Percentiles rank a stretch among this genome's conserved stretches.
These are phyloP conservation scores for Salvia sclarea DNA, from an alignment of 305 asterid genomes.

Conservation along the genomic window DNA sequence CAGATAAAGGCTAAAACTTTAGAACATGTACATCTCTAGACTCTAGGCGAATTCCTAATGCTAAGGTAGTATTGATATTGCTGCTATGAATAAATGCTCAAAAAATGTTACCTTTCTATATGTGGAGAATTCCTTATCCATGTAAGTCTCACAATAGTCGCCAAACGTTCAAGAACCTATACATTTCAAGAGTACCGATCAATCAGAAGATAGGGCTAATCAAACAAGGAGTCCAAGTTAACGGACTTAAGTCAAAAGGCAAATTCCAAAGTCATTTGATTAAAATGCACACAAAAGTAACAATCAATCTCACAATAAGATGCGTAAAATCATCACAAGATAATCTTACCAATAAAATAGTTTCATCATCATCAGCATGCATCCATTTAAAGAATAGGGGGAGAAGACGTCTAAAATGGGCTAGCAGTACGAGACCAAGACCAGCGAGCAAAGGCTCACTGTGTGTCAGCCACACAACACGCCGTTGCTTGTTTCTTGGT, in stretches of 20 bases:
- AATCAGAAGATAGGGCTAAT: neutral
- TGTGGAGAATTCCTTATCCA: slow-evolving; percentile 89
- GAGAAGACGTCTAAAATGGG: slow-evolving; percentile 82
- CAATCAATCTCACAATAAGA: neutral
- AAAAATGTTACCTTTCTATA: slow-evolving; percentile 56
- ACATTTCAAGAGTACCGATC: neutral
- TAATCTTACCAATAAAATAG: slow-evolving; percentile 71
- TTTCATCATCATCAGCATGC: slow-evolving; percentile 88
- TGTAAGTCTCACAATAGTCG: slow-evolving; percentile 64
- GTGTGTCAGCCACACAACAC: slow-evolving; percentile 73
- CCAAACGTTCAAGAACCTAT: slow-evolving; percentile 76
- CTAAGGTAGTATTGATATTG: slow-evolving; percentile 8
- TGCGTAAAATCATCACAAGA: slow-evolving; percentile 3
- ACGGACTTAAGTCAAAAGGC: slow-evolving; percentile 10
- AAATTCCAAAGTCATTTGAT: neutral
- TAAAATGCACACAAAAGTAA: neutral
- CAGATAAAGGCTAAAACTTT: too few species aligned
- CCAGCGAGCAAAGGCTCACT: slow-evolving; percentile 69
- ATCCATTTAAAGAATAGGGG: slow-evolving; percentile 92
- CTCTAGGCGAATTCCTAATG: too few species aligned
- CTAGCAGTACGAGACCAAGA: slow-evolving; percentile 71
- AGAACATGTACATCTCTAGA: too few species aligned
- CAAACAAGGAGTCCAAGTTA: neutral
- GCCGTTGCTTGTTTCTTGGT: slow-evolving; percentile 82
- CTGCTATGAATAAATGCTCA: slow-evolving; percentile 18